A percentile compares a stretch with the other conserved stretches of the same genome.
These are phyloP conservation scores for Termitomyces sp. DNA, from an alignment of 768 basidiomycete species.

Conservation along the genomic window DNA sequence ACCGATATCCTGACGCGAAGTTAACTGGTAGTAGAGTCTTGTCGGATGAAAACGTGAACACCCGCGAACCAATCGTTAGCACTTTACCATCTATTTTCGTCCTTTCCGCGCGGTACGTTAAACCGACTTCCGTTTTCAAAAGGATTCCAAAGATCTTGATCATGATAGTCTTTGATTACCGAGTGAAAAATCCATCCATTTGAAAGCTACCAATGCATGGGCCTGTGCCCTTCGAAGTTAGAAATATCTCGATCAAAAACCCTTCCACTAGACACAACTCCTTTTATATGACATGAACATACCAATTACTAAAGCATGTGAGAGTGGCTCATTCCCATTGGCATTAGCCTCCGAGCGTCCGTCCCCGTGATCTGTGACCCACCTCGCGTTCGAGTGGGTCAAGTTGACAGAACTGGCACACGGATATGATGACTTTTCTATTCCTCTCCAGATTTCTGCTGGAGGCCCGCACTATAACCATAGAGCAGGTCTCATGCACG, in stretches of 20 bases:
- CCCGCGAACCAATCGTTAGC: neutral
- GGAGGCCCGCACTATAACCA: neutral
- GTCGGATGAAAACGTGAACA: neutral
- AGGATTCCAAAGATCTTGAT: too few species aligned
- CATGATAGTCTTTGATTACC: too few species aligned
- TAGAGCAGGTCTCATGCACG: neutral
- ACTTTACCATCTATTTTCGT: neutral
- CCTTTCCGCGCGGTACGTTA: neutral
- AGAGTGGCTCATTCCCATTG: neutral
- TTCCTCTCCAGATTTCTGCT: neutral
- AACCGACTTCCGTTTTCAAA: too few species aligned
- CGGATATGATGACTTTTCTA: neutral
- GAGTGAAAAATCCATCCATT: too few species aligned
- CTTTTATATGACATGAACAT: neutral
- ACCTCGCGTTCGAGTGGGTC: slow-evolving; percentile 1
- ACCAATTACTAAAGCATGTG: neutral
- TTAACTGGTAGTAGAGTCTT: neutral
- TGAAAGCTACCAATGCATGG: too few species aligned
- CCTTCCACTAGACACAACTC: too few species aligned
- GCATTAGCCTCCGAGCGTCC: neutral
- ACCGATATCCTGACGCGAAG: neutral
- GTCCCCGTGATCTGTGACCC: slow-evolving; percentile 1
- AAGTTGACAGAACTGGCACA: neutral
- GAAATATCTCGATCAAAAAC: neutral
- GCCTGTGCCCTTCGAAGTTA: too few species aligned